Evolutionary conservation across 2,329 filamentous ascomycete species (phyloP).

Genomic region (Verticillium dahliae): DNA sequence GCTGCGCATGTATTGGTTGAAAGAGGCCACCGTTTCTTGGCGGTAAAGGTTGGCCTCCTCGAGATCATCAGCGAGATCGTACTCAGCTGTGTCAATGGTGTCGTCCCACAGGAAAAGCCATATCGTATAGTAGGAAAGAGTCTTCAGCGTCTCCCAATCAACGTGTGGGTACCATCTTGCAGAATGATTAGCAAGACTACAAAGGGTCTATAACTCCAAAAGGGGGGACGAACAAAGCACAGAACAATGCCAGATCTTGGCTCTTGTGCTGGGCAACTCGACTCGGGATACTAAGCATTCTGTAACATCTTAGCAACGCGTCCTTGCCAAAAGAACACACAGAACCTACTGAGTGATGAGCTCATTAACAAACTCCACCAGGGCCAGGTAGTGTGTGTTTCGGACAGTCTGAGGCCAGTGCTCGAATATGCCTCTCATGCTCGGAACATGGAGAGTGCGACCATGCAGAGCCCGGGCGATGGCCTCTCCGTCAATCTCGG

Average conservation of each 20-base stretch:
- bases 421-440: constrained; percentile 16
- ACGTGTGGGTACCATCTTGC: constrained; percentile 17
- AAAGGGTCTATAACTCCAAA: background rate
- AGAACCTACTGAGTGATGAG: background rate
- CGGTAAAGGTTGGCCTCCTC: constrained; percentile 18
- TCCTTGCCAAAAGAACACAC: background rate
- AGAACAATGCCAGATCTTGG: constrained; percentile 21
- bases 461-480: constrained; percentile 16
- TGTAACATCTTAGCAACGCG: background rate
- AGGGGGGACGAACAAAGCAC: constrained; percentile 3
- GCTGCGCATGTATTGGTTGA: background rate
- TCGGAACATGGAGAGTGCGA: constrained; percentile 18
- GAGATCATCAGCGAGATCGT: constrained; percentile 19
- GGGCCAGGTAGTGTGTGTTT: constrained; percentile 15
- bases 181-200: background rate
- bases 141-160: constrained; percentile 9
- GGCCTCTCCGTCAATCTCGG: background rate
- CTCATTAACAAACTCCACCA: constrained; percentile 12
- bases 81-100: constrained; percentile 20
- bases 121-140: constrained; percentile 16
- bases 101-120: constrained; percentile 28
- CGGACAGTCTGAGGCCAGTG: constrained; percentile 16
- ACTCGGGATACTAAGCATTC: constrained; percentile 18
- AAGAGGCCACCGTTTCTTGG: constrained; percentile 11
- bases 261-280: constrained; percentile 27